These are phyloP conservation scores for Bonia amplexicaulis DNA, from an alignment of 176 grass and related monocot species.

Conservation along the genomic window DNA sequence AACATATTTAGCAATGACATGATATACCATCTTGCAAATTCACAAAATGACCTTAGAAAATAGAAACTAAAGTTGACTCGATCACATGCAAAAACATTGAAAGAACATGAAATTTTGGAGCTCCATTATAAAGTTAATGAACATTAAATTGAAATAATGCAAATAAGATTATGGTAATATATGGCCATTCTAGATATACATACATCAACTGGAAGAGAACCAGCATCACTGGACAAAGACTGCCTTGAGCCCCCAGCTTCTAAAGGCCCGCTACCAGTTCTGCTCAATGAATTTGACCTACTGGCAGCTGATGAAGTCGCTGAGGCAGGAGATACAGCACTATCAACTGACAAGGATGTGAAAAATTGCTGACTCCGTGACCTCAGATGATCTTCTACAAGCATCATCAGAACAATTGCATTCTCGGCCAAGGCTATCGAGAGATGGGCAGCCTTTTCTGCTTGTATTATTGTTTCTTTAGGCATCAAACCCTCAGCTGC, in stretches of 20 bases:
- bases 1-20: constrained; percentile 14
- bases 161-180: constrained; percentile 14
- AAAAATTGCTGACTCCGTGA: constrained; percentile 81
- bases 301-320: constrained; percentile 46
- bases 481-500: constrained; percentile 63
- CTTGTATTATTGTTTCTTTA: constrained; percentile 69
- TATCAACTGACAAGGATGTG: constrained; percentile 55
- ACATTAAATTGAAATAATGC: not conserved
- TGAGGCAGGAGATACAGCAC: constrained; percentile 46
- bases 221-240: constrained; percentile 75
- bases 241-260: constrained; percentile 54
- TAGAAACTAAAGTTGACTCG: not conserved
- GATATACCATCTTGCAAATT: constrained; percentile 17
- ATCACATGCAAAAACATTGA: not conserved
- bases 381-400: constrained; percentile 95
- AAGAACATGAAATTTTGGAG: not conserved
- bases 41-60: not conserved
- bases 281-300: constrained; percentile 71
- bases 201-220: constrained; percentile 94
- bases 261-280: constrained; percentile 59
- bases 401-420: constrained; percentile 89
- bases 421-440: constrained; percentile 83
- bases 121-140: not conserved
- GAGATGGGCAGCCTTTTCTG: constrained; percentile 68
- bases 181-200: constrained; percentile 40